These are phyloP conservation scores for Drechmeria coniospora DNA, from an alignment of 2,329 filamentous ascomycete genomes.

Conservation along the genomic window DNA sequence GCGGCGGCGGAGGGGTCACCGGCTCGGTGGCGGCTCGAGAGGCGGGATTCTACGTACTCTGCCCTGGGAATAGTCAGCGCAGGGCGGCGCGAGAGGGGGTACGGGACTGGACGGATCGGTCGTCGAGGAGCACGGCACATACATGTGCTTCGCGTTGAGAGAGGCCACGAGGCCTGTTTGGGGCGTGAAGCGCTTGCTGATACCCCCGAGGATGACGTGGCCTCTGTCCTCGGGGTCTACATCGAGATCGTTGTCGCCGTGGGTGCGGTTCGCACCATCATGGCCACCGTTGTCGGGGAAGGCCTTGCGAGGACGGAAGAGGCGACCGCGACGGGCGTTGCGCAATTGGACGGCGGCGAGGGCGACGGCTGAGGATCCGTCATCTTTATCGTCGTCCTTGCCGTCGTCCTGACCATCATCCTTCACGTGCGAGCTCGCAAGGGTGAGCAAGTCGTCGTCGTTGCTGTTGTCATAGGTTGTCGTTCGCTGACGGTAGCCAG, in stretches of 20 bases:
- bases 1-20: slow-evolving; percentile 1
- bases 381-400: slow-evolving; percentile 9
- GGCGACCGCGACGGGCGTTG: slow-evolving; percentile 31
- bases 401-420: not conserved
- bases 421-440: not conserved
- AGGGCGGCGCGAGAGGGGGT: not conserved
- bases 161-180: slow-evolving; percentile 56
- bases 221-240: no score
- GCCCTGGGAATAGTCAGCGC: slow-evolving; percentile 56
- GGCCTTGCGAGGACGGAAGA: no score
- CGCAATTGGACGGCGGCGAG: slow-evolving; percentile 37
- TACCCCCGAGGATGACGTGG: slow-evolving; percentile 13
- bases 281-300: no score
- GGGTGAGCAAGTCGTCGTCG: slow-evolving; percentile 5
- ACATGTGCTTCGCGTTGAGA: slow-evolving; percentile 63
- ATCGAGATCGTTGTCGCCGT: no score
- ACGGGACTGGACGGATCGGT: slow-evolving; percentile 1
- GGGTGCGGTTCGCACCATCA: no score
- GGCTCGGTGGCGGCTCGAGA: slow-evolving; percentile 40
- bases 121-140: slow-evolving; percentile 21
- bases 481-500: slow-evolving; percentile 33
- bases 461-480: slow-evolving; percentile 4
- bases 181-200: slow-evolving; percentile 45
- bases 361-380: slow-evolving; percentile 24
- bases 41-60: slow-evolving; percentile 69